These are phyloP conservation scores for Mycena capillaripes DNA, from an alignment of 768 basidiomycete genomes.

Conservation along the genomic window DNA sequence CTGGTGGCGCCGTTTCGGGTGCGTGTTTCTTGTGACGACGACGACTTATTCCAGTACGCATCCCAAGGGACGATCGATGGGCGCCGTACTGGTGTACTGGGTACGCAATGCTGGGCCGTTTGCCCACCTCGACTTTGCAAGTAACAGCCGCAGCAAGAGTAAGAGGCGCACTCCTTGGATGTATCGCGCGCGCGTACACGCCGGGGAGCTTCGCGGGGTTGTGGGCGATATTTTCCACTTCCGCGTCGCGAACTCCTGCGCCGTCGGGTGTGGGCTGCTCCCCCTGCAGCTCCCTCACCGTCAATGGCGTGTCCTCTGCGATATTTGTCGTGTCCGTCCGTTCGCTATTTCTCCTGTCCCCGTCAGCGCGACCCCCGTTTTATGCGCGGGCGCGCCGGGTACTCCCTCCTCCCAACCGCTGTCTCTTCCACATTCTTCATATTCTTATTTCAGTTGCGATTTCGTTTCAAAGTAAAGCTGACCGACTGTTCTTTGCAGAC, in stretches of 20 bases:
- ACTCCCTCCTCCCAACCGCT: too few species aligned
- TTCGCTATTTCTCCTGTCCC: too few species aligned
- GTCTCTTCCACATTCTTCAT: background rate
- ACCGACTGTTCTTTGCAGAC: too few species aligned
- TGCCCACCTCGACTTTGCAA: too few species aligned
- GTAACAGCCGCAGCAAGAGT: background rate
- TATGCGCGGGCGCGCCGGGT: too few species aligned
- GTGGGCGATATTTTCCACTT: slow-evolving; percentile 56
- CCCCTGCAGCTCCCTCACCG: background rate
- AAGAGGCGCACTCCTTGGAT: slow-evolving; percentile 4
- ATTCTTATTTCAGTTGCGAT: background rate
- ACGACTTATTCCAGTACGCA: slow-evolving; percentile 22
- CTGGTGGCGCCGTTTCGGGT: slow-evolving; percentile 34
- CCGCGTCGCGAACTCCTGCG: background rate
- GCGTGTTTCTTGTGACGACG: slow-evolving; percentile 6
- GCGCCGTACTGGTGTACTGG: background rate
- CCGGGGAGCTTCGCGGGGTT: slow-evolving; percentile 59
- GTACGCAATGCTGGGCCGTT: too few species aligned
- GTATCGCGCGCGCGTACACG: slow-evolving; percentile 46
- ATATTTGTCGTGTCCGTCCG: too few species aligned
- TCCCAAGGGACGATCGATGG: slow-evolving; percentile 39
- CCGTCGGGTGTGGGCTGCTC: background rate
- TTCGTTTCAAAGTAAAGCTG: background rate
- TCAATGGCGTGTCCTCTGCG: too few species aligned
- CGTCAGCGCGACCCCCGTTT: too few species aligned